Conservation (phyloP, 2,329 filamentous ascomycete genomes). For the Penicillium occitanis region DNA sequence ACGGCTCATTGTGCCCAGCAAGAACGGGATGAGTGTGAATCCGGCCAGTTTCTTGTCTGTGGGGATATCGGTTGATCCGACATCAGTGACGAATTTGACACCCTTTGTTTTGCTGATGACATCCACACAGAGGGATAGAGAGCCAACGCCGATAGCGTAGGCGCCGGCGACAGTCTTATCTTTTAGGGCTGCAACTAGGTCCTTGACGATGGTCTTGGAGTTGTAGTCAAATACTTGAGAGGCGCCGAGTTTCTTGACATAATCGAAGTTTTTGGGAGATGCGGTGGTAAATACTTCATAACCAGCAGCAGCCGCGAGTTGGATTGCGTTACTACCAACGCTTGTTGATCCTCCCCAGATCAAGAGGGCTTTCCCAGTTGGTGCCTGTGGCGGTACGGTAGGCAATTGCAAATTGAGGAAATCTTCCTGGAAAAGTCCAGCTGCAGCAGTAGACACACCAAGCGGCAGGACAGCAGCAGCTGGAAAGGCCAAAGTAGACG, state of each 20-base stretch:
- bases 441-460: slow-evolving; percentile 33
- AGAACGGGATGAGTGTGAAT: slow-evolving; percentile 1
- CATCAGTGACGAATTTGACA: slow-evolving; percentile 15
- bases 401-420: neutral
- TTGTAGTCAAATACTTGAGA: slow-evolving; percentile 35
- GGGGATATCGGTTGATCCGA: slow-evolving; percentile 12
- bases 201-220: slow-evolving; percentile 18
- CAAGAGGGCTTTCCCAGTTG: slow-evolving; percentile 36
- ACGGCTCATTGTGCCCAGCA: slow-evolving; percentile 5
- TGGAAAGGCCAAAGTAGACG: slow-evolving; percentile 32
- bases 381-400: slow-evolving; percentile 1
- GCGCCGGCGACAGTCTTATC: slow-evolving; percentile 16
- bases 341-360: slow-evolving; percentile 49
- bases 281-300: slow-evolving; percentile 41
- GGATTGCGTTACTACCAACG: slow-evolving; percentile 46
- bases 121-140: slow-evolving; percentile 10
- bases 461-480: slow-evolving; percentile 38
- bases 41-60: slow-evolving; percentile 5
- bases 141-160: slow-evolving; percentile 7
- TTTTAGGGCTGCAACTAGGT: slow-evolving; percentile 12
- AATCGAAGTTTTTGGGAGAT: slow-evolving; percentile 43
- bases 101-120: slow-evolving; percentile 15
- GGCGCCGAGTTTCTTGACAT: slow-evolving; percentile 28
- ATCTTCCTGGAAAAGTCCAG: slow-evolving; percentile 24
- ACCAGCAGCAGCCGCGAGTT: slow-evolving; percentile 42